Conservation (phyloP, 257 asterid species). For the Penstemon davidsonii region DNA sequence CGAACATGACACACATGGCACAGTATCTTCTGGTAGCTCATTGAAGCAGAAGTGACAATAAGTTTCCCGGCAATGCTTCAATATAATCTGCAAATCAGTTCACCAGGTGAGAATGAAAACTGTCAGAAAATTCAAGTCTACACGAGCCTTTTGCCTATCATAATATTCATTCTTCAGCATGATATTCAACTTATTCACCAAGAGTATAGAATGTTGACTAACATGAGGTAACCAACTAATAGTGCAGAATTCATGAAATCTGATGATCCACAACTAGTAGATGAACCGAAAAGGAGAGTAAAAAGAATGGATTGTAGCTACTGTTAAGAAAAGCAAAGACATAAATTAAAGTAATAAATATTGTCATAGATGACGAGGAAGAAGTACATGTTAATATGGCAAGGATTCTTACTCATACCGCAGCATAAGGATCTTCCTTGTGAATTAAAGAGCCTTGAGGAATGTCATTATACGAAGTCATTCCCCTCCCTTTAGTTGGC, state of each 20-base stretch:
- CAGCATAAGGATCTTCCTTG: constrained; percentile 88
- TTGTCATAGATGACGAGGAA: constrained; percentile 3
- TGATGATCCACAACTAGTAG: background rate
- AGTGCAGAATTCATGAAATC: background rate
- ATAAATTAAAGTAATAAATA: constrained; percentile 3
- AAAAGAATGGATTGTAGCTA: background rate
- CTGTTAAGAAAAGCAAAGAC: background rate
- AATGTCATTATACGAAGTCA: constrained; percentile 55
- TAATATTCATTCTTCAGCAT: constrained; percentile 3
- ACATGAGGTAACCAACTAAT: background rate
- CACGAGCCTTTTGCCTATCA: constrained; percentile 13
- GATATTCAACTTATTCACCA: constrained; percentile 13
- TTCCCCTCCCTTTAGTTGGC: constrained; percentile 78
- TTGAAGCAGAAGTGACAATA: constrained; percentile 94
- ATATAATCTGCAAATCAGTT: constrained; percentile 61
- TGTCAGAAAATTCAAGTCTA: constrained; percentile 21
- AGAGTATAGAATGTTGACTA: constrained; percentile 12
- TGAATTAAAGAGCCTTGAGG: constrained; percentile 71
- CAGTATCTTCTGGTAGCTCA: constrained; percentile 75
- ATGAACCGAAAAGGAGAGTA: background rate
- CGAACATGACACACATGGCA: constrained; percentile 78
- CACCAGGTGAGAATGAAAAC: constrained; percentile 30
- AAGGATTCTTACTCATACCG: constrained; percentile 47
- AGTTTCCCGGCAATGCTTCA: constrained; percentile 83
- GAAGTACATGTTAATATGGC: background rate